Conservation (phyloP, 306 rosid genomes). For the Cicer arietinum region DNA sequence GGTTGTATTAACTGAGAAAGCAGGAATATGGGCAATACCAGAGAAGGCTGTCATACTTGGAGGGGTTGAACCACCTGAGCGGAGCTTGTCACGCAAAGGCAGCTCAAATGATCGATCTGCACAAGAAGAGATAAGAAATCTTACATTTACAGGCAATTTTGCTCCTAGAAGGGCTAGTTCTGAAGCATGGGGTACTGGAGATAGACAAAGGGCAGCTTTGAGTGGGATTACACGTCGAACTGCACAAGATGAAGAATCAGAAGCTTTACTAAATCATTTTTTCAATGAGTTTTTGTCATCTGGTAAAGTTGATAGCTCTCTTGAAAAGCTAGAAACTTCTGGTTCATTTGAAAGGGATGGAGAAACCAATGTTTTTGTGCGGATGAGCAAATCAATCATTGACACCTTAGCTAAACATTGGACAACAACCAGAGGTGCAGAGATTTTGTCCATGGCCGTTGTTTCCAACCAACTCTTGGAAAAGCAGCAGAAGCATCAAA, state of each 20-base stretch:
- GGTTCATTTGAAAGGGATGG: constrained; percentile 95
- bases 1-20: constrained; percentile 95
- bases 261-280: constrained; percentile 77
- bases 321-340: constrained; percentile 76
- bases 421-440: constrained; percentile 98
- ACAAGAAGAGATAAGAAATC: constrained; percentile 80
- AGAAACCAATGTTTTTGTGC: constrained; percentile 84
- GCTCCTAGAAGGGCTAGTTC: constrained; percentile 79
- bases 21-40: constrained; percentile 99
- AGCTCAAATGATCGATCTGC: constrained; percentile 93
- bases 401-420: constrained; percentile 98
- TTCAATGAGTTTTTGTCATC: constrained; percentile 81
- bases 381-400: constrained; percentile 89
- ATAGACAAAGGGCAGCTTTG: constrained; percentile 63
- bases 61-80: constrained; percentile 96
- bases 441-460: constrained; percentile 92
- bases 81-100: constrained; percentile 95
- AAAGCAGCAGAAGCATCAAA: constrained; percentile 85
- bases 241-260: constrained; percentile 92
- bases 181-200: constrained; percentile 85
- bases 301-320: constrained; percentile 75
- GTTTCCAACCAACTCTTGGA: constrained; percentile 88
- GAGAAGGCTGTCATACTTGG: constrained; percentile 95
- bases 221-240: constrained; percentile 70
- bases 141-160: constrained; percentile 64